Conservation (phyloP, 768 basidiomycete genomes). For the Lyophyllum decastes region DNA sequence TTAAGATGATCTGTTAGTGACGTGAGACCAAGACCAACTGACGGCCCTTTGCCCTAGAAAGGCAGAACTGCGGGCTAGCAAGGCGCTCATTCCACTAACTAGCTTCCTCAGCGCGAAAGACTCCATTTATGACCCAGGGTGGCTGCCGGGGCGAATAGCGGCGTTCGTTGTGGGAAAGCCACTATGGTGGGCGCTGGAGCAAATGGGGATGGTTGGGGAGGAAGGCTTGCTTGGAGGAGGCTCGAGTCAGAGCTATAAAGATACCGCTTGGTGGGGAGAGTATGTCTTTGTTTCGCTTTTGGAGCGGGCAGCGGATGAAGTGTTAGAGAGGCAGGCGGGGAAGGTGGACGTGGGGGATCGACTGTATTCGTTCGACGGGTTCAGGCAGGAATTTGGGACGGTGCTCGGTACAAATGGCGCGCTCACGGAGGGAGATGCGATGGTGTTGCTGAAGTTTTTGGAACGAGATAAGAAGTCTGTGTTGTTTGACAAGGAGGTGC, state of each 20-base stretch:
- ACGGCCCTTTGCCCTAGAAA: slow-evolving; percentile 48
- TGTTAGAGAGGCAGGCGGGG: slow-evolving; percentile 45
- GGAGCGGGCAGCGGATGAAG: slow-evolving; percentile 63
- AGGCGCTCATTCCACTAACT: slow-evolving; percentile 46
- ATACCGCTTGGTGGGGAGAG: slow-evolving; percentile 65
- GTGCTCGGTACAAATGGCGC: slow-evolving; percentile 28
- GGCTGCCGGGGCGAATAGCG: slow-evolving; percentile 69
- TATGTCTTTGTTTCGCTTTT: slow-evolving; percentile 70
- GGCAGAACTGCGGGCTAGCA: slow-evolving; percentile 59
- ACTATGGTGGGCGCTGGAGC: slow-evolving; percentile 85
- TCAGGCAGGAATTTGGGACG: slow-evolving; percentile 58
- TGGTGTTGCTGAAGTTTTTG: slow-evolving; percentile 74
- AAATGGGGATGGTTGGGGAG: slow-evolving; percentile 72
- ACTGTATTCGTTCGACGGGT: slow-evolving; percentile 62
- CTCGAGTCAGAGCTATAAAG: slow-evolving; percentile 26
- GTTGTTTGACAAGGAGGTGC: slow-evolving; percentile 67
- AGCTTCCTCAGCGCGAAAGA: slow-evolving; percentile 57
- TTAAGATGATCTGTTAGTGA: slow-evolving; percentile 16
- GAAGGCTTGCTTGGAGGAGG: slow-evolving; percentile 42
- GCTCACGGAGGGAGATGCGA: slow-evolving; percentile 64
- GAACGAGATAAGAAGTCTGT: slow-evolving; percentile 72
- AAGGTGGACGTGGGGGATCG: slow-evolving; percentile 52
- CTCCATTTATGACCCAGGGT: slow-evolving; percentile 70
- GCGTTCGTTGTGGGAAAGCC: slow-evolving; percentile 76
- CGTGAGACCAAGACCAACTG: background rate